A percentile compares a stretch with the other conserved stretches of the same genome.
These are phyloP conservation scores for Debaryomyces sp. DNA, from an alignment of 1,139 yeast species.

Conservation along the genomic window DNA sequence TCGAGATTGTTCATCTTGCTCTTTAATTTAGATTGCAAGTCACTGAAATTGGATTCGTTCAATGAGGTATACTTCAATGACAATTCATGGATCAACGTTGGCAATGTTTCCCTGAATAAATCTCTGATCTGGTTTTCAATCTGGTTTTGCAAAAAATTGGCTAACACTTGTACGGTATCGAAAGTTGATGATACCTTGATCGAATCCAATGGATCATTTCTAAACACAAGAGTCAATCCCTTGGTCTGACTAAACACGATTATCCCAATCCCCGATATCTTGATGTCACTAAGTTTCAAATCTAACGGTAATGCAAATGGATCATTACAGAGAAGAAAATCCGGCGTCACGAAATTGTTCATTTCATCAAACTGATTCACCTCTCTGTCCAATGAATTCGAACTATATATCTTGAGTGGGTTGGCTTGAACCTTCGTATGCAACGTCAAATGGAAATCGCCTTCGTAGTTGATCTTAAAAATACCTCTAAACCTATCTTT, in stretches of 20 bases:
- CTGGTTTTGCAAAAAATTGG: constrained; percentile 76
- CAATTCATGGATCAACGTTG: constrained; percentile 75
- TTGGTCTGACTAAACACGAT: constrained; percentile 80
- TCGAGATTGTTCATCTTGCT: constrained; percentile 7
- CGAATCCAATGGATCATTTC: constrained; percentile 85
- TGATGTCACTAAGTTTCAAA: constrained; percentile 71
- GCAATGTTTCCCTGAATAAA: constrained; percentile 80
- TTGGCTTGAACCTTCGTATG: constrained; percentile 87
- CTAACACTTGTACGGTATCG: constrained; percentile 82
- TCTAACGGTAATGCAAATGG: constrained; percentile 80
- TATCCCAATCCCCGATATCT: constrained; percentile 78
- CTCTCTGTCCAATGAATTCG: constrained; percentile 47
- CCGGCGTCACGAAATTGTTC: constrained; percentile 59
- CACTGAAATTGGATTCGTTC: constrained; percentile 18
- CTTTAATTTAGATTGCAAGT: constrained; percentile 11
- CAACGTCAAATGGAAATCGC: constrained; percentile 78
- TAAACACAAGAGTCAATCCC: constrained; percentile 82
- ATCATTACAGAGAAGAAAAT: constrained; percentile 65
- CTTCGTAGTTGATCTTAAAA: constrained; percentile 76
- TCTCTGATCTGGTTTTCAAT: constrained; percentile 82
- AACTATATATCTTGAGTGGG: constrained; percentile 70
- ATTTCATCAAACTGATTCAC: constrained; percentile 22
- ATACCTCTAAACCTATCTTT: constrained; percentile 82
- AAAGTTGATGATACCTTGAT: constrained; percentile 83
- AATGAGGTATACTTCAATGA: constrained; percentile 69